Percentiles rank a stretch among this genome's conserved stretches.
Conservation (phyloP, 83 land plant species). For the Picea abies region DNA sequence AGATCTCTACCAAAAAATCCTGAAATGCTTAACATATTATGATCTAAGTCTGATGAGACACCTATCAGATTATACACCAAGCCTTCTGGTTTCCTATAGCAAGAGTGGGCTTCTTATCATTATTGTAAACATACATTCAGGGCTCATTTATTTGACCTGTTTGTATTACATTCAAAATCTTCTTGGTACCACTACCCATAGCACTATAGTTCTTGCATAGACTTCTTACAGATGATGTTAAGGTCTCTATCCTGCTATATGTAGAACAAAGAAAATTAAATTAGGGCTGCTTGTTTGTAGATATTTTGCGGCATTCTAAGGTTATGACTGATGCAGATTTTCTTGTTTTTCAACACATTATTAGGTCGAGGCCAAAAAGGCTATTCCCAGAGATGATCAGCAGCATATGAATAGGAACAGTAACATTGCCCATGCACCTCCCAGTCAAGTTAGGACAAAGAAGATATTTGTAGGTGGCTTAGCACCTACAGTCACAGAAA, state of each 20-base stretch:
- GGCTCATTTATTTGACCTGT: neutral
- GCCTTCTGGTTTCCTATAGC: neutral
- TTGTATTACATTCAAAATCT: neutral
- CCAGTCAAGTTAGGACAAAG: constrained; percentile 51
- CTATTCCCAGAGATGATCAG: constrained; percentile 70
- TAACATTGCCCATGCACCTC: constrained; percentile 34
- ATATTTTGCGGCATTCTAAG: constrained; percentile 1
- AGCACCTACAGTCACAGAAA: constrained; percentile 58
- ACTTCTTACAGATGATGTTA: neutral
- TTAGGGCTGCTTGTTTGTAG: neutral
- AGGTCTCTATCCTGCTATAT: neutral
- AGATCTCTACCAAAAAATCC: neutral
- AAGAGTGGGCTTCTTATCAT: neutral
- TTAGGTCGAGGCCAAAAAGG: constrained; percentile 73
- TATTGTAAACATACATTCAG: neutral
- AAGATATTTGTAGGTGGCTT: constrained; percentile 73
- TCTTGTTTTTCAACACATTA: constrained; percentile 7
- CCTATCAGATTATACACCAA: neutral
- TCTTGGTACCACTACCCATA: neutral
- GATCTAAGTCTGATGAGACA: neutral
- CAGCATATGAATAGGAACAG: constrained; percentile 34
- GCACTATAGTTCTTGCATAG: neutral
- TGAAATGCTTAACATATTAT: neutral
- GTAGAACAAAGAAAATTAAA: neutral
- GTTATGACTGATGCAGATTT: constrained; percentile 15